Evolutionary conservation across 768 basidiomycete genomes (phyloP).

Genomic region (Termitomyces sp.): DNA sequence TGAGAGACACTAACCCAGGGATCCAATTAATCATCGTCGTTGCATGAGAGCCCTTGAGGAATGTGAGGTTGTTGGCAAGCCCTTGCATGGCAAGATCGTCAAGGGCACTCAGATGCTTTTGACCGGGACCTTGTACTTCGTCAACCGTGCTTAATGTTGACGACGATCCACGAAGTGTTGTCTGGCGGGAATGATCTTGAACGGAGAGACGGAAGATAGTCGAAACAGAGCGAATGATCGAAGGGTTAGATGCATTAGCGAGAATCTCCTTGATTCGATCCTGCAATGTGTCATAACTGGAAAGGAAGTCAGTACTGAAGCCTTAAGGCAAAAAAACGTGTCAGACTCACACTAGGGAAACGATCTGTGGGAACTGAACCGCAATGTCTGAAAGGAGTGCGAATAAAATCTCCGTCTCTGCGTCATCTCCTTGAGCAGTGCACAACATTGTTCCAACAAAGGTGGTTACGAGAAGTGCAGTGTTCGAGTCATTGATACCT

Average conservation of each 20-base stretch:
- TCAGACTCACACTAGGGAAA: conserved; percentile 63
- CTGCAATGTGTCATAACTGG: conserved; percentile 71
- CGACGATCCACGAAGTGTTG: conserved; percentile 45
- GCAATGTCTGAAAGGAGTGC: conserved; percentile 70
- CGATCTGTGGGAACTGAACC: conserved; percentile 61
- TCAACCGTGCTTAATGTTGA: conserved; percentile 64
- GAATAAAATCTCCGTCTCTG: conserved; percentile 79
- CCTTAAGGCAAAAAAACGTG: conserved; percentile 5
- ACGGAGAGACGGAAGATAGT: conserved; percentile 69
- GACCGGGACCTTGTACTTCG: conserved; percentile 48
- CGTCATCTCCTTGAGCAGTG: conserved; percentile 74
- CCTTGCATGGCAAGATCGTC: conserved; percentile 74
- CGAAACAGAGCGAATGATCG: conserved; percentile 68
- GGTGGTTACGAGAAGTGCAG: conserved; percentile 69
- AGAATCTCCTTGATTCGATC: conserved; percentile 73
- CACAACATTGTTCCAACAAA: conserved; percentile 72
- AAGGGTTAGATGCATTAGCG: conserved; percentile 64
- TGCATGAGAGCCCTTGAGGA: conserved; percentile 52
- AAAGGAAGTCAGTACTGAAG: conserved; percentile 9
- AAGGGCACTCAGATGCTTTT: conserved; percentile 52
- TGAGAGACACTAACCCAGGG: conserved; percentile 37
- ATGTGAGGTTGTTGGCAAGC: conserved; percentile 66
- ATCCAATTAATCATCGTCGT: conserved; percentile 75
- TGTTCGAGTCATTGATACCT: conserved; percentile 55
- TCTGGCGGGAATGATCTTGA: conserved; percentile 43